Base-by-base conservation (phyloP, 2,329 filamentous ascomycete genomes). In the Zasmidium angulare region DNA sequence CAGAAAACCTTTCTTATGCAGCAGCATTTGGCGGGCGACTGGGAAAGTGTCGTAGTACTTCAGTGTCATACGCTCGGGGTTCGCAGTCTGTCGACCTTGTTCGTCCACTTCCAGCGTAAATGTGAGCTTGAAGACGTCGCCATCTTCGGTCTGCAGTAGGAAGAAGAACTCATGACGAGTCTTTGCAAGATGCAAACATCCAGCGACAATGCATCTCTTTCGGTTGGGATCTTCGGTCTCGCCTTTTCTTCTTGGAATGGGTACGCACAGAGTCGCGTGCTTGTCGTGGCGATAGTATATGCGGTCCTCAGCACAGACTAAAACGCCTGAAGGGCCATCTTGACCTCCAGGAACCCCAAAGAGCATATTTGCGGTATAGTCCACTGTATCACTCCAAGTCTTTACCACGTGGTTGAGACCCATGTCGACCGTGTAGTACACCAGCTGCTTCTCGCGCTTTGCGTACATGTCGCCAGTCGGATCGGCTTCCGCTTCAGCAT, bases 41-140 rank as follows among this genome's bases (percentile, higher is more conserved):
- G 96, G 93, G 2, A 97, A 89, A 0, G 95, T 99, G 70, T 99
- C 95, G 69, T 98, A 99, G 75, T 98, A 99, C 74, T 97, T 97
- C 77, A 99, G 90, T 74, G 91, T 95, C 59, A 99, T 79, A 59
- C 87, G 84, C 68, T 85, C 85, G 1, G 98, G 93, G 71, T 95
- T 90, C 26, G 89, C 89, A 0, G 90, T 93, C 0, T 88, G 81
- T 60, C 91, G 87, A 12, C 89, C 91, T 50, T 89, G 85, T 1
- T 88, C 85, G 68, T 96, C 90, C 67, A 93, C 89, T 10, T 87
- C 83, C 87, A 97, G 93, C 64, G 97, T 92, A 61, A 99, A 87
- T 0, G 89, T 97, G 52, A 98, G 84, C 74, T 98, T 98, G 83
- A 99, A 98, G 6, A 99, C 81, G 74, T 99, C 96, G n/a, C 95